Percentiles rank a stretch among this genome's conserved stretches.
Conservation (phyloP, 805 yeast genomes). For the Yamadazyma nakazawae region DNA sequence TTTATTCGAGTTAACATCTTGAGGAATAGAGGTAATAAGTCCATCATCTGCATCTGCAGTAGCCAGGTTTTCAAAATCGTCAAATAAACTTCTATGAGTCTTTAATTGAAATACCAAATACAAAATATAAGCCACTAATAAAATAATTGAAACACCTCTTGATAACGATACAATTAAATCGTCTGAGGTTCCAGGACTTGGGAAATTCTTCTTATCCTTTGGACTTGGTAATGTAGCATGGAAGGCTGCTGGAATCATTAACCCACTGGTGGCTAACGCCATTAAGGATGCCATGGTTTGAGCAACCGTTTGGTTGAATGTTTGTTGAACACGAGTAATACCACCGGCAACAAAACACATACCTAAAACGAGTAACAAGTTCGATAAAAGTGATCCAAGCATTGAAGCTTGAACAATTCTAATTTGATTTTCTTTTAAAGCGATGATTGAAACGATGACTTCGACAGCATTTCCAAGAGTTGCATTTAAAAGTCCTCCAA, state of each 20-base stretch:
- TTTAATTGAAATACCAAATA: constrained; percentile 84
- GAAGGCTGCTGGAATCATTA: constrained; percentile 94
- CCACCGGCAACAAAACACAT: constrained; percentile 95
- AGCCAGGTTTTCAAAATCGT: constrained; percentile 30
- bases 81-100: constrained; percentile 79
- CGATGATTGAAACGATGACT: constrained; percentile 89
- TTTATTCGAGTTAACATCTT: constrained; percentile 12
- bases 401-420: constrained; percentile 95
- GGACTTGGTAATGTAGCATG: constrained; percentile 59
- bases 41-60: constrained; percentile 32
- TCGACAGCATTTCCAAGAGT: constrained; percentile 98
- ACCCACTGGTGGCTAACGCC: constrained; percentile 86
- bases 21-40: constrained; percentile 28
- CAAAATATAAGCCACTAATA: constrained; percentile 71
- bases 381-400: constrained; percentile 91
- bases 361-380: constrained; percentile 87
- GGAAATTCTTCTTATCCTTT: constrained; percentile 36
- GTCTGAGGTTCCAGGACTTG: constrained; percentile 38
- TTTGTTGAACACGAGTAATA: constrained; percentile 76
- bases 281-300: constrained; percentile 95
- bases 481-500: constrained; percentile 93
- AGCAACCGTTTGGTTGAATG: constrained; percentile 93
- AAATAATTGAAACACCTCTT: constrained; percentile 79
- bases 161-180: constrained; percentile 67
- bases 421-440: constrained; percentile 79